Percentiles rank a stretch among this genome's conserved stretches.
Evolutionary conservation across 1,139 yeast genomes (phyloP).

Genomic region (Yamadazyma jaroonii): DNA sequence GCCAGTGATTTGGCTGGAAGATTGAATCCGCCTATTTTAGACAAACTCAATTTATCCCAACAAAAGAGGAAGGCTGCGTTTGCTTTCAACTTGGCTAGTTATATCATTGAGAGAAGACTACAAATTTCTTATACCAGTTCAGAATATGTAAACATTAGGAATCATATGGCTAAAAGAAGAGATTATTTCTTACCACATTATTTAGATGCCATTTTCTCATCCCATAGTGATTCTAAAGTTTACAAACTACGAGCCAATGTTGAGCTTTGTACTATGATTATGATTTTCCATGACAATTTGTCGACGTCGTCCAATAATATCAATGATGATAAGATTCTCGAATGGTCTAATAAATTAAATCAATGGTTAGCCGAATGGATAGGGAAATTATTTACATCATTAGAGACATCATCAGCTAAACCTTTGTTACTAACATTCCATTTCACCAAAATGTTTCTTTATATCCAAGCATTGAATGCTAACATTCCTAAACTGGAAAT

Average conservation of each 20-base stretch:
- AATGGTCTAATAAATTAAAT: constrained; percentile 7
- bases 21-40: constrained; percentile 8
- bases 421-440: constrained; percentile 8
- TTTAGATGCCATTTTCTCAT: constrained; percentile 6
- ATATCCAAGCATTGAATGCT: constrained; percentile 7
- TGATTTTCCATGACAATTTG: constrained; percentile 5
- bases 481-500: background rate
- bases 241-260: constrained; percentile 10
- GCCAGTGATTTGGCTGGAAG: constrained; percentile 11
- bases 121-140: constrained; percentile 9
- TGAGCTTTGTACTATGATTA: constrained; percentile 8
- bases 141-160: constrained; percentile 6
- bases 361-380: constrained; percentile 11
- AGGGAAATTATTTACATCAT: constrained; percentile 7
- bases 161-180: constrained; percentile 8
- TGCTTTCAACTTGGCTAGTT: constrained; percentile 9
- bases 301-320: background rate
- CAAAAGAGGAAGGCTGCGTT: constrained; percentile 7
- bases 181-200: constrained; percentile 10
- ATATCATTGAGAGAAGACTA: constrained; percentile 10
- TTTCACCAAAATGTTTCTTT: constrained; percentile 8
- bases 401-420: constrained; percentile 7
- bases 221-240: constrained; percentile 6
- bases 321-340: constrained; percentile 2
- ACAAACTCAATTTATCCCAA: constrained; percentile 3